A percentile compares a stretch with the other conserved stretches of the same genome.
Evolutionary conservation across 306 rosid genomes (phyloP).

Genomic region (Rosa chinensis): DNA sequence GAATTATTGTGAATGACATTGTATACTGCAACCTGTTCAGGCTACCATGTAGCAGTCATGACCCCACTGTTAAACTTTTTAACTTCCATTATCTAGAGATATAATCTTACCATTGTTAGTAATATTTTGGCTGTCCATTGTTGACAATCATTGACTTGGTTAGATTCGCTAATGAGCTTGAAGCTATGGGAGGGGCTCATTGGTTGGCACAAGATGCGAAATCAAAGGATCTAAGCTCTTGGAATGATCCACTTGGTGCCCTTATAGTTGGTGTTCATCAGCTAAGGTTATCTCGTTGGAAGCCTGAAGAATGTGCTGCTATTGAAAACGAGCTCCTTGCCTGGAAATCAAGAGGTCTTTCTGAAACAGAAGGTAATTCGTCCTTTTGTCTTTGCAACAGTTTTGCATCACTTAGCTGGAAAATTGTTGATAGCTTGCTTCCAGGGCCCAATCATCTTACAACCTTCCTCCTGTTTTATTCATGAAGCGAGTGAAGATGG

Average conservation of each 20-base stretch:
- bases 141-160: constrained; percentile 28
- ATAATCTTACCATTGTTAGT: constrained; percentile 12
- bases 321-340: constrained; percentile 82
- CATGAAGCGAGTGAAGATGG: constrained; percentile 90
- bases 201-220: constrained; percentile 73
- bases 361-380: constrained; percentile 72
- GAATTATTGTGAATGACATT: neutral
- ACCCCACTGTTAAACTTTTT: neutral
- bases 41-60: neutral
- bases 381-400: constrained; percentile 7
- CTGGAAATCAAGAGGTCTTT: constrained; percentile 81
- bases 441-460: constrained; percentile 9
- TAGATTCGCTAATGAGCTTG: constrained; percentile 81
- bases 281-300: constrained; percentile 80
- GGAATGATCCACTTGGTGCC: constrained; percentile 85
- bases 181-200: constrained; percentile 67
- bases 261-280: constrained; percentile 80
- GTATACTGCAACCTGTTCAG: neutral
- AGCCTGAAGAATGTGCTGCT: constrained; percentile 85
- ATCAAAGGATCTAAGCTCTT: constrained; percentile 58
- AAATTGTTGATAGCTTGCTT: neutral
- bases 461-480: constrained; percentile 14
- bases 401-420: constrained; percentile 6
- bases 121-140: constrained; percentile 16
- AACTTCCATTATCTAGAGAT: neutral